These are phyloP conservation scores for Termitomyces sp. DNA, from an alignment of 768 basidiomycete species.

Conservation along the genomic window DNA sequence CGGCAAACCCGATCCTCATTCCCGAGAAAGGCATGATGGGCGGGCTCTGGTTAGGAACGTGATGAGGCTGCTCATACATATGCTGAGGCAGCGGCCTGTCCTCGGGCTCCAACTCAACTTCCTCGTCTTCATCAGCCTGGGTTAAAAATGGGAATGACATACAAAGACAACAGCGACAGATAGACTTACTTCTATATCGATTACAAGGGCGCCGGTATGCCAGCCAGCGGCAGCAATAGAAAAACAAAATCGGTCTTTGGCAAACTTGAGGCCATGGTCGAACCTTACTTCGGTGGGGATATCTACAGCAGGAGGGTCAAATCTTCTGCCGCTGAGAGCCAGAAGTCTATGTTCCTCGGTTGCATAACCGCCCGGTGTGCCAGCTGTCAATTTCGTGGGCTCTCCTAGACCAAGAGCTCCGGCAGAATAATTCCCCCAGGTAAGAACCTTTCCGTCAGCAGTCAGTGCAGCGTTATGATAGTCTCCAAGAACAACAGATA, in stretches of 20 bases:
- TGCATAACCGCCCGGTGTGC: conserved; percentile 57
- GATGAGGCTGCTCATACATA: conserved; percentile 9
- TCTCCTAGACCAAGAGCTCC: conserved; percentile 89
- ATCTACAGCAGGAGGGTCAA: conserved; percentile 38
- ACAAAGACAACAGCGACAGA: background rate
- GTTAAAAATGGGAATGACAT: conserved; percentile 1
- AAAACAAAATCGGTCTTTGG: conserved; percentile 69
- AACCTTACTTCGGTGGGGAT: conserved; percentile 73
- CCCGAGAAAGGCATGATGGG: conserved; percentile 17
- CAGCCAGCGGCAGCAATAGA: conserved; percentile 80
- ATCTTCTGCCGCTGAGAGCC: conserved; percentile 23
- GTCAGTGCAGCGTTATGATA: conserved; percentile 91
- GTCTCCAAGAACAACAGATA: conserved; percentile 88
- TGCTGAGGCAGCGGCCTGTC: conserved; percentile 6
- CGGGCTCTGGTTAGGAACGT: conserved; percentile 29
- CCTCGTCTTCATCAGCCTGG: conserved; percentile 27
- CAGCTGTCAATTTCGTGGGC: conserved; percentile 46
- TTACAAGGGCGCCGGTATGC: conserved; percentile 88
- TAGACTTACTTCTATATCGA: conserved; percentile 68
- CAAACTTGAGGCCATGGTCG: conserved; percentile 46
- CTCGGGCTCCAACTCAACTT: conserved; percentile 25
- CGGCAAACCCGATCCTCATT: conserved; percentile 58
- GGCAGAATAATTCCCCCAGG: conserved; percentile 73
- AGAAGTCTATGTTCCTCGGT: conserved; percentile 27
- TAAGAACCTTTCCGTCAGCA: conserved; percentile 64